phyloP scores from a whole-genome alignment of 2,329 filamentous ascomycete genomes.

The Iodosphaeria phyllophila region DNA sequence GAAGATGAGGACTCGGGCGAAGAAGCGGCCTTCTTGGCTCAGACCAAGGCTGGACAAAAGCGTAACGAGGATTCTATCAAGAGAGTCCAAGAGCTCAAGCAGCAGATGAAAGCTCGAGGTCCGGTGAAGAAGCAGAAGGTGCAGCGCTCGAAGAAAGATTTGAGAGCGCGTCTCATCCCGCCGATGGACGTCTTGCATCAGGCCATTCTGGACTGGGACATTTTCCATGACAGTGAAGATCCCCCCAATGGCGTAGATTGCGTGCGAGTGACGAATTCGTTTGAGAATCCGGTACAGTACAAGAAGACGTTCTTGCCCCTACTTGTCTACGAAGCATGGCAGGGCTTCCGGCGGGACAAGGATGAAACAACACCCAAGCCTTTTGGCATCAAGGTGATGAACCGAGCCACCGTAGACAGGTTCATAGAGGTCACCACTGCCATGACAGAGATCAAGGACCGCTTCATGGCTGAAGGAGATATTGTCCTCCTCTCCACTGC shows the following conservation, averaged over 20 bases:
- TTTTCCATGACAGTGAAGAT: constrained; percentile 75
- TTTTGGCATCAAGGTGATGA: constrained; percentile 76
- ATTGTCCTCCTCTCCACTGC: constrained; percentile 71
- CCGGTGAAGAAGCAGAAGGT: constrained; percentile 75
- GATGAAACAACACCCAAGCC: constrained; percentile 67
- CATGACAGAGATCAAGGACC: constrained; percentile 55
- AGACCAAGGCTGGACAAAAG: constrained; percentile 27
- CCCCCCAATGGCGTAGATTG: constrained; percentile 64
- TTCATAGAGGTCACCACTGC: constrained; percentile 83
- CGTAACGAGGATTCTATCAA: constrained; percentile 26
- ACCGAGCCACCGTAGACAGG: constrained; percentile 75
- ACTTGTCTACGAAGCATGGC: constrained; percentile 86
- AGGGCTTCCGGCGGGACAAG: constrained; percentile 75
- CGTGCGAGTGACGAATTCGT: constrained; percentile 58
- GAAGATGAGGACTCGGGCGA: constrained; percentile 56
- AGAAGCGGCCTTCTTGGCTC: constrained; percentile 29
- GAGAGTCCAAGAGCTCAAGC: constrained; percentile 27
- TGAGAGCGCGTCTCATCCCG: constrained; percentile 79
- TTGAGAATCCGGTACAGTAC: constrained; percentile 60
- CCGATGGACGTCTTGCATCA: constrained; percentile 74
- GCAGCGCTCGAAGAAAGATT: constrained; percentile 72
- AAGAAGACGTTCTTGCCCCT: constrained; percentile 81
- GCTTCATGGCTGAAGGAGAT: constrained; percentile 64
- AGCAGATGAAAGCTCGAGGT: constrained; percentile 40
- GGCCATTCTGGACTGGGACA: constrained; percentile 82